Evolutionary conservation across 768 basidiomycete species (phyloP), one percentile per base, ranked within the genome.

Genomic region (Albatrellus ellisii): DNA sequence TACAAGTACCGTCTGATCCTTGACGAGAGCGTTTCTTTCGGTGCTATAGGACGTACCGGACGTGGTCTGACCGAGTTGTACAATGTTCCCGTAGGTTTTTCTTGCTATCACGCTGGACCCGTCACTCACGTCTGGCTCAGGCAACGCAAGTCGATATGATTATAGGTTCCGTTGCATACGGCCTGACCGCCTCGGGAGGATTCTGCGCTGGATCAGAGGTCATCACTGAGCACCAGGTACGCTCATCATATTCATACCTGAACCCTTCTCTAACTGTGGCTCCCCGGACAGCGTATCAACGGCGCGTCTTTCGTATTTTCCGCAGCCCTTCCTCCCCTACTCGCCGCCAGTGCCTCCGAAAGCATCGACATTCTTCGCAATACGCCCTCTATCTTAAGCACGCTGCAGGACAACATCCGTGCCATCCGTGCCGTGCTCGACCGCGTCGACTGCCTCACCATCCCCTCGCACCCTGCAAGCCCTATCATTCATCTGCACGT

Each of bases 261-360:
- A 20, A 8, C 4, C 17, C 22, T 20, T 31, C 21, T 46, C 26
- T 22, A 20, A 36, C 37, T 28, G 12, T 39, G 24, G 24, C 41
- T 29, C 25, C 25, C 27, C 3, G 17, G 38, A 26, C 53, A 95
- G 76, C 90, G 90, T 35, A 95, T 94, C 72, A 98, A 98, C 57
- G 89, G 87, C 12, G 79, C 89, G 3, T 78, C 90, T 0, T 94
- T 89, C 58, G 90, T 99, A 45, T 99, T 90, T 67, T 95, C 94
- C 1, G 95, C 95, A 14, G 79, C 94, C 2, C 78, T 94, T 66
- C 95, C 95, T 0, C 75, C 88, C 2, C 70, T 92, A 32, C 77
- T 98, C 28, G 79, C 88, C 15, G 90, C 90, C 48, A 77, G 81
- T 50, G 87, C 79, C 2, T 91, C 87, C 0, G 81, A 89, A 53